Percentiles rank a stretch among this genome's conserved stretches.
Evolutionary conservation across 805 yeast species (phyloP).

Genomic region (Candida sanyiensis): DNA sequence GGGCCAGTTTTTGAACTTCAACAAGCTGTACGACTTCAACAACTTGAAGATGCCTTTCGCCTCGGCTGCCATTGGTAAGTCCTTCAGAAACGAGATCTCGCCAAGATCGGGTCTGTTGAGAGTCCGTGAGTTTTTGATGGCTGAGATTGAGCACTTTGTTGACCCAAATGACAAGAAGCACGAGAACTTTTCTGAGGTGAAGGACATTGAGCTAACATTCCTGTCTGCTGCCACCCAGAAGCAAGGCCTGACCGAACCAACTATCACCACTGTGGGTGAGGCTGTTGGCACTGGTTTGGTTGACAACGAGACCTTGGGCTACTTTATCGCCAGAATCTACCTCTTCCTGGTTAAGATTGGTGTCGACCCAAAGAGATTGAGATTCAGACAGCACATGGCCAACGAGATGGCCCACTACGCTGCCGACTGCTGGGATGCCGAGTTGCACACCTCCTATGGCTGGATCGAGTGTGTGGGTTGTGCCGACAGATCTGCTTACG

Average conservation of each 20-base stretch:
- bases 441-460: slow-evolving; percentile 90
- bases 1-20: slow-evolving; percentile 96
- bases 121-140: slow-evolving; percentile 98
- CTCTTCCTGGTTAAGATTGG: slow-evolving; percentile 83
- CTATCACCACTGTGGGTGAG: slow-evolving; percentile 72
- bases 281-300: slow-evolving; percentile 86
- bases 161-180: slow-evolving; percentile 89
- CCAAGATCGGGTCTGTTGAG: slow-evolving; percentile 97
- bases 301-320: slow-evolving; percentile 95
- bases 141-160: slow-evolving; percentile 97
- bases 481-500: slow-evolving; percentile 98
- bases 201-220: slow-evolving; percentile 66
- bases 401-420: slow-evolving; percentile 99
- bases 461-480: slow-evolving; percentile 99
- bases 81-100: slow-evolving; percentile 97
- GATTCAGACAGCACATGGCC: slow-evolving; percentile 98
- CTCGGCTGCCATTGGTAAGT: slow-evolving; percentile 97
- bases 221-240: slow-evolving; percentile 86
- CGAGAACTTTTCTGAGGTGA: slow-evolving; percentile 69
- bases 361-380: slow-evolving; percentile 72
- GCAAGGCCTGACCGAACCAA: slow-evolving; percentile 68
- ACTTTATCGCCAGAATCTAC: slow-evolving; percentile 91
- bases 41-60: slow-evolving; percentile 98
- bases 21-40: slow-evolving; percentile 89
- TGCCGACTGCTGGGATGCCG: slow-evolving; percentile 99